Evolutionary conservation across 768 basidiomycete species (phyloP).

Genomic region (Leccinum ochraceum): DNA sequence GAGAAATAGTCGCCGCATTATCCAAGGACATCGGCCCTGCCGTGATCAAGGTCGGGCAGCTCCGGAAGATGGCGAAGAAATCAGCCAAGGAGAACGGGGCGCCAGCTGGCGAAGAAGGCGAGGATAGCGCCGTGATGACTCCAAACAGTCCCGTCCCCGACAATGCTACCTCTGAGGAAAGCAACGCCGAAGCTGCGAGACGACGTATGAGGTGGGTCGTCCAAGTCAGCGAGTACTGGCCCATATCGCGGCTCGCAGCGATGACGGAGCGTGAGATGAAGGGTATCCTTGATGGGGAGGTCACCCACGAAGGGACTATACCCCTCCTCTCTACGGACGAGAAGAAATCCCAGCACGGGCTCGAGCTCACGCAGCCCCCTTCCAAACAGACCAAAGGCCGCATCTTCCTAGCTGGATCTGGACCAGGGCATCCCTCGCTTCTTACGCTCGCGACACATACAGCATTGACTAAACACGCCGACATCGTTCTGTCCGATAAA

Average conservation of each 20-base stretch:
- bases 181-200: conserved; percentile 45
- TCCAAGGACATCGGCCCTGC: conserved; percentile 75
- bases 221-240: conserved; percentile 97
- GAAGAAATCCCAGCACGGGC: conserved; percentile 33
- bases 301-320: conserved; percentile 10
- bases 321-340: conserved; percentile 34
- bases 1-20: conserved; percentile 79
- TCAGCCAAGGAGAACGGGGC: conserved; percentile 9
- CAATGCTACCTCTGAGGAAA: conserved; percentile 32
- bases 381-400: conserved; percentile 46
- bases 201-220: conserved; percentile 91
- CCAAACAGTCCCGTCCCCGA: conserved; percentile 69
- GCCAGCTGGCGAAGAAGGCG: conserved; percentile 43
- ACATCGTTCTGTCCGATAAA: conserved; percentile 94
- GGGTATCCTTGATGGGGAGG: conserved; percentile 50
- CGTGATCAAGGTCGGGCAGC: conserved; percentile 66
- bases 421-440: conserved; percentile 92
- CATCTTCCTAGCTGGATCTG: conserved; percentile 93
- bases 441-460: conserved; percentile 86
- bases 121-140: conserved; percentile 55
- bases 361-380: conserved; percentile 19
- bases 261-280: conserved; percentile 71
- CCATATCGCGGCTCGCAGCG: conserved; percentile 69
- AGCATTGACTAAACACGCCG: conserved; percentile 75
- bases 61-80: conserved; percentile 58